Conservation (phyloP, 805 yeast genomes). For the Candida fluviatilis region DNA sequence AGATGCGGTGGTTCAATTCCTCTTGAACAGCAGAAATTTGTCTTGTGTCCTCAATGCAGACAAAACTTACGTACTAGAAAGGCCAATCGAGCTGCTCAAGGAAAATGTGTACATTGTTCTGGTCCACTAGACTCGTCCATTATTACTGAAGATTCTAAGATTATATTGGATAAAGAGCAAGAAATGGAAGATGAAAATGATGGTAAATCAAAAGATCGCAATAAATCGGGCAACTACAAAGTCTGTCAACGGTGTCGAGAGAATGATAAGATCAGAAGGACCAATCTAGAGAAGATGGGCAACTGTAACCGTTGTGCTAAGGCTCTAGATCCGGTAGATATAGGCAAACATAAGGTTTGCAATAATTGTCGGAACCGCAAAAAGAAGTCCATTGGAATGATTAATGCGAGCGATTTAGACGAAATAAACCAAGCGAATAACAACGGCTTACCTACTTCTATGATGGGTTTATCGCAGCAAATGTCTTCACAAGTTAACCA, state of each 20-base stretch:
- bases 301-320: conserved; percentile 62
- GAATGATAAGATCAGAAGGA: conserved; percentile 55
- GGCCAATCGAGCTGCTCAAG: conserved; percentile 55
- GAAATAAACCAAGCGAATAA: background rate
- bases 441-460: background rate
- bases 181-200: background rate
- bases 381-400: conserved; percentile 26
- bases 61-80: conserved; percentile 51
- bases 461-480: background rate
- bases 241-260: conserved; percentile 65
- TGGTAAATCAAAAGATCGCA: background rate
- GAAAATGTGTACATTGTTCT: conserved; percentile 66
- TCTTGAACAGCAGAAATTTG: conserved; percentile 46
- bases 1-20: conserved; percentile 59
- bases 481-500: background rate
- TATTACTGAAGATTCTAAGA: conserved; percentile 24
- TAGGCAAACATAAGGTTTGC: conserved; percentile 56
- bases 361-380: conserved; percentile 49
- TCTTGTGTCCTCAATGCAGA: conserved; percentile 59
- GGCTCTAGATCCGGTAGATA: conserved; percentile 41
- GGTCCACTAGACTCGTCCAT: conserved; percentile 48
- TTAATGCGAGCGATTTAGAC: too few species aligned
- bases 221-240: conserved; percentile 38
- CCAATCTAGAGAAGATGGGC: conserved; percentile 52
- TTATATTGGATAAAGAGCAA: conserved; percentile 9